Evolutionary conservation across 352 stramenopile genomes (phyloP).

Genomic region (Globisporangium cylindrosporum): DNA sequence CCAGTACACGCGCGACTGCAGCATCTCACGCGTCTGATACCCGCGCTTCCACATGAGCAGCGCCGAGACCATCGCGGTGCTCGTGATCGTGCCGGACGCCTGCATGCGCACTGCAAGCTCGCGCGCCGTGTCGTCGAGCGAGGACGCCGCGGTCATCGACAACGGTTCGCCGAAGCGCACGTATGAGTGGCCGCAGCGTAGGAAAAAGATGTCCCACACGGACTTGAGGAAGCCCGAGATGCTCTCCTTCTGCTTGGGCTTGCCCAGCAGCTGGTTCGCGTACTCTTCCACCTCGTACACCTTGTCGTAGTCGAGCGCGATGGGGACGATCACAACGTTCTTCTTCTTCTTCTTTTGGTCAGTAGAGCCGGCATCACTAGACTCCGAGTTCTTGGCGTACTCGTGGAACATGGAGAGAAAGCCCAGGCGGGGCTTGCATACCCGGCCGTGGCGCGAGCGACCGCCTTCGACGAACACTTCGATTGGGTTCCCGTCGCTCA

Average conservation of each 20-base stretch:
- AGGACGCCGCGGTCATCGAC: slow-evolving; percentile 43
- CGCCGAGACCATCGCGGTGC: slow-evolving; percentile 65
- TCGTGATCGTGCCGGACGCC: slow-evolving; percentile 67
- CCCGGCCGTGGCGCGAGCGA: slow-evolving; percentile 74
- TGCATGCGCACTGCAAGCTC: slow-evolving; percentile 74
- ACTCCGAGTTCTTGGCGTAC: slow-evolving; percentile 36
- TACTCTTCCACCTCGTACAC: slow-evolving; percentile 88
- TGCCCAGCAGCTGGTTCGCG: slow-evolving; percentile 81
- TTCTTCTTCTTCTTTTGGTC: slow-evolving; percentile 34
- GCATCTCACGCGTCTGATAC: slow-evolving; percentile 59
- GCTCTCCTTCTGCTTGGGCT: slow-evolving; percentile 82
- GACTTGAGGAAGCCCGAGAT: slow-evolving; percentile 72
- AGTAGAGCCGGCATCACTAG: slow-evolving; percentile 9
- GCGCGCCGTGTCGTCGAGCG: slow-evolving; percentile 43
- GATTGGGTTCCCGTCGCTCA: slow-evolving; percentile 76
- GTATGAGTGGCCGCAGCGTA: slow-evolving; percentile 80
- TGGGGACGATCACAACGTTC: slow-evolving; percentile 73
- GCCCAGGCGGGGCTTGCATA: slow-evolving; percentile 66
- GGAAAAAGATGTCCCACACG: slow-evolving; percentile 67
- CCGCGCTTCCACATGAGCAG: slow-evolving; percentile 77
- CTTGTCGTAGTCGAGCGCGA: slow-evolving; percentile 89
- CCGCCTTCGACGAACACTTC: slow-evolving; percentile 90
- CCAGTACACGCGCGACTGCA: slow-evolving; percentile 52
- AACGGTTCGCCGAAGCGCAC: slow-evolving; percentile 79
- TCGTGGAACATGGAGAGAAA: slow-evolving; percentile 75